These are phyloP conservation scores for Chaetomium sp. DNA, from an alignment of 2,329 filamentous ascomycete species.

Conservation along the genomic window DNA sequence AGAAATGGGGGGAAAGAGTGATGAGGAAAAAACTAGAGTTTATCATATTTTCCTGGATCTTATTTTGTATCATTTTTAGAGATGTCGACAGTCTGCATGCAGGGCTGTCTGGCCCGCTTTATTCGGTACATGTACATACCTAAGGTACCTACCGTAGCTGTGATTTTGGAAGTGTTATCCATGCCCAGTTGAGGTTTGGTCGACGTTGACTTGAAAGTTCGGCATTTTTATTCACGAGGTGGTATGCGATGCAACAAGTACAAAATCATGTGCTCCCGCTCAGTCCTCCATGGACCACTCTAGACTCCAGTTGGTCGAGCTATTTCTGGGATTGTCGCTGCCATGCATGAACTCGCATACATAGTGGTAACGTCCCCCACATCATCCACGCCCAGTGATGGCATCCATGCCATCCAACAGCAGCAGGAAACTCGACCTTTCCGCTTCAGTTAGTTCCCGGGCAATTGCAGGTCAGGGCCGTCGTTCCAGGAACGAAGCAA, in stretches of 20 bases:
- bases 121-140: too few relatives aligned
- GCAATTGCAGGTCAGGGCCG: background rate
- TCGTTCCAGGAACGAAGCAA: background rate
- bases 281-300: background rate
- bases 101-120: too few relatives aligned
- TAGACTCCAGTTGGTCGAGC: slow-evolving; percentile 2
- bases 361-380: slow-evolving; percentile 13
- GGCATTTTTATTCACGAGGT: too few relatives aligned
- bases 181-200: too few relatives aligned
- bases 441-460: slow-evolving; percentile 9
- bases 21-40: too few relatives aligned
- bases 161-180: too few relatives aligned
- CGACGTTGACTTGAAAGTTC: too few relatives aligned
- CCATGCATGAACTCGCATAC: slow-evolving; percentile 21
- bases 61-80: too few relatives aligned
- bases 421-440: background rate
- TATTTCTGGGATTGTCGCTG: background rate
- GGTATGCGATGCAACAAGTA: too few relatives aligned
- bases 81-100: too few relatives aligned
- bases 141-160: too few relatives aligned
- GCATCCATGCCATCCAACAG: background rate
- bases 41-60: too few relatives aligned
- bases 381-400: background rate
- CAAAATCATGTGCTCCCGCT: background rate
- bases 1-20: background rate